Conservation (phyloP, 2,329 filamentous ascomycete genomes). For the Stagonosporopsis tanaceti region DNA sequence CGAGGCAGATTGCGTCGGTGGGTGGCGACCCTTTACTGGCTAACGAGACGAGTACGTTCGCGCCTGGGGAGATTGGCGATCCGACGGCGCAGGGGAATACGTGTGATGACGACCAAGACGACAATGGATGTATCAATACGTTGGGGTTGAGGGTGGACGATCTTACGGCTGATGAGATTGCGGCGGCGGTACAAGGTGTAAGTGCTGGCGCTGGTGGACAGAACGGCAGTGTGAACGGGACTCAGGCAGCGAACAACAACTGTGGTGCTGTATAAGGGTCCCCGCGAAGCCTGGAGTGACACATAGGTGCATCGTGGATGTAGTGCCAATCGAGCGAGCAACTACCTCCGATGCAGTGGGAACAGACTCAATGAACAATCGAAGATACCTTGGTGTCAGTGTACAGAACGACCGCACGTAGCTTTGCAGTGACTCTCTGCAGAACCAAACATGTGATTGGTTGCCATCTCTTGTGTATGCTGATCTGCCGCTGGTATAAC, state of each 20-base stretch:
- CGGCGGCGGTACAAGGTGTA: constrained; percentile 54
- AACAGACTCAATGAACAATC: background rate
- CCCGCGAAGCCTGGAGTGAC: background rate
- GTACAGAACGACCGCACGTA: background rate
- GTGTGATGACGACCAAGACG: constrained; percentile 59
- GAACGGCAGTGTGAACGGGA: constrained; percentile 7
- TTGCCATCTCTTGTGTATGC: background rate
- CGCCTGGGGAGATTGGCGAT: constrained; percentile 64
- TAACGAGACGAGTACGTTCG: constrained; percentile 69
- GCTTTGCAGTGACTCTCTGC: background rate
- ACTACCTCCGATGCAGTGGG: background rate
- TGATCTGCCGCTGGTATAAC: too few relatives aligned
- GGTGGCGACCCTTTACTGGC: constrained; percentile 70
- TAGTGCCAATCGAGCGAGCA: background rate
- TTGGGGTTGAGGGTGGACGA: constrained; percentile 63
- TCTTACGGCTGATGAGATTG: constrained; percentile 61
- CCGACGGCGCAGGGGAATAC: constrained; percentile 61
- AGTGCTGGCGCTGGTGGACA: constrained; percentile 23
- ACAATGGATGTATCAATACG: constrained; percentile 64
- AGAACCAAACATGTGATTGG: background rate
- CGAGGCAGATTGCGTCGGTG: constrained; percentile 66
- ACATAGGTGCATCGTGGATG: background rate
- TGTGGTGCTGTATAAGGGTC: background rate
- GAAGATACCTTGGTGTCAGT: background rate
- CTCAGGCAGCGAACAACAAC: background rate